These are phyloP conservation scores for Aristolochia californica DNA, from an alignment of 164 flowering plant species.

Conservation along the genomic window DNA sequence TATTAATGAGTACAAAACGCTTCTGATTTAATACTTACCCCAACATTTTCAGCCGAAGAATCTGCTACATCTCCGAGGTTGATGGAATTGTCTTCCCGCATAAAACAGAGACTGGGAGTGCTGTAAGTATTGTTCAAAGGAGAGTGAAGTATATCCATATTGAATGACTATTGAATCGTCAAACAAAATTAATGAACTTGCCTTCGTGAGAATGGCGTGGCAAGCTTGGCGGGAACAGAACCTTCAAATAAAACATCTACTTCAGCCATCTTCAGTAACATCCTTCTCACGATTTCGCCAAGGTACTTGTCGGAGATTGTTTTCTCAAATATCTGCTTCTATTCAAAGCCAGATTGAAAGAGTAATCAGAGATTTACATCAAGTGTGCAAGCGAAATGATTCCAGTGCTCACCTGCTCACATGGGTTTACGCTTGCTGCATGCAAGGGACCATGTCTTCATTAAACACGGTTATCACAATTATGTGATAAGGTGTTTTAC, in stretches of 20 bases:
- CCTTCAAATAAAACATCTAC: conserved; percentile 45
- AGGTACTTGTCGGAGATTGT: conserved; percentile 93
- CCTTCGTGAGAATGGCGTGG: conserved; percentile 58
- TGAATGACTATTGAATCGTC: too few species aligned
- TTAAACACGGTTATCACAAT: conserved; percentile 67
- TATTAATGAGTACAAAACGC: too few species aligned
- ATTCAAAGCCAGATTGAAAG: not conserved
- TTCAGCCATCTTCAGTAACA: conserved; percentile 55
- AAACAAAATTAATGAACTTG: conserved; percentile 11
- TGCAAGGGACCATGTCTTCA: conserved; percentile 72
- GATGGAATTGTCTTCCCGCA: conserved; percentile 64
- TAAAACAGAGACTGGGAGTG: conserved; percentile 58
- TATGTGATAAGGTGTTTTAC: too few species aligned
- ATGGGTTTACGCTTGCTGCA: conserved; percentile 77
- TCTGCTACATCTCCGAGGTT: conserved; percentile 45
- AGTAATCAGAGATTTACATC: too few species aligned
- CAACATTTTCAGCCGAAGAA: conserved; percentile 29
- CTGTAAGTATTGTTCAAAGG: too few species aligned
- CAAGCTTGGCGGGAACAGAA: conserved; percentile 37
- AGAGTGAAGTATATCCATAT: too few species aligned
- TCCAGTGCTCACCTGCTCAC: conserved; percentile 83
- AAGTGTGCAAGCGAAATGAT: too few species aligned
- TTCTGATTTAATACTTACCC: conserved; percentile 29
- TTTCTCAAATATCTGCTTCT: conserved; percentile 69
- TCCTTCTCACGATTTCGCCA: conserved; percentile 75